Percentiles rank a stretch among this genome's conserved stretches.
phyloP scores from a whole-genome alignment of 495 filamentous ascomycete genomes.

The Acidiella bohemica region DNA sequence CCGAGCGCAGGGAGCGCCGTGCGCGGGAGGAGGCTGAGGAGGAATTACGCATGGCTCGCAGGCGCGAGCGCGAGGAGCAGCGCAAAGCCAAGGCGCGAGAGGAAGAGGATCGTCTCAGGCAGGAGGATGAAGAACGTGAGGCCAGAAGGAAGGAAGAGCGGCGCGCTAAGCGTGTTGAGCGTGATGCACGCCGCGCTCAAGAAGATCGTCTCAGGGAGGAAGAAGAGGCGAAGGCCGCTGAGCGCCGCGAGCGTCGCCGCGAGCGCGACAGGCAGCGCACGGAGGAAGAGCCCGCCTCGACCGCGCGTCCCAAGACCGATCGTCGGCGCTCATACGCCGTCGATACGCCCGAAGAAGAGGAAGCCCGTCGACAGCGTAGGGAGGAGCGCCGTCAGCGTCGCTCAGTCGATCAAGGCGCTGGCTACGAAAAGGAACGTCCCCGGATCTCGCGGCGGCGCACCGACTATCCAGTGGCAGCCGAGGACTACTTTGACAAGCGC shows the following conservation, averaged over 20 bases:
- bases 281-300: constrained; percentile 21
- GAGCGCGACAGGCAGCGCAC: constrained; percentile 16
- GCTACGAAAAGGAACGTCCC: constrained; percentile 13
- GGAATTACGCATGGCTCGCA: constrained; percentile 9
- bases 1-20: constrained; percentile 12
- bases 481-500: constrained; percentile 33
- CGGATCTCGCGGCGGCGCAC: constrained; percentile 13
- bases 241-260: constrained; percentile 15
- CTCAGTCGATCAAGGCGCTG: constrained; percentile 6
- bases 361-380: constrained; percentile 15
- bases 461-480: constrained; percentile 20
- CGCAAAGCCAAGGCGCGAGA: constrained; percentile 28
- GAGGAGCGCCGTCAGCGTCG: constrained; percentile 20
- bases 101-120: constrained; percentile 29
- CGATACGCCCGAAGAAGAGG: constrained; percentile 18
- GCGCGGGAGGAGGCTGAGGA: constrained; percentile 19
- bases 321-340: constrained; percentile 10
- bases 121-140: constrained; percentile 39
- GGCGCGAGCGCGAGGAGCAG: constrained; percentile 19
- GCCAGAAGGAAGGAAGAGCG: constrained; percentile 36
- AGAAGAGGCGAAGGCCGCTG: constrained; percentile 37
- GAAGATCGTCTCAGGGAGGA: constrained; percentile 25
- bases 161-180: constrained; percentile 34
- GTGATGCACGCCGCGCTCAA: constrained; percentile 29
- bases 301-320: constrained; percentile 10